Evolutionary conservation across 345 rosid genomes (phyloP), one percentile per base, ranked within the genome.

Genomic region (Bruguiera parviflora): DNA sequence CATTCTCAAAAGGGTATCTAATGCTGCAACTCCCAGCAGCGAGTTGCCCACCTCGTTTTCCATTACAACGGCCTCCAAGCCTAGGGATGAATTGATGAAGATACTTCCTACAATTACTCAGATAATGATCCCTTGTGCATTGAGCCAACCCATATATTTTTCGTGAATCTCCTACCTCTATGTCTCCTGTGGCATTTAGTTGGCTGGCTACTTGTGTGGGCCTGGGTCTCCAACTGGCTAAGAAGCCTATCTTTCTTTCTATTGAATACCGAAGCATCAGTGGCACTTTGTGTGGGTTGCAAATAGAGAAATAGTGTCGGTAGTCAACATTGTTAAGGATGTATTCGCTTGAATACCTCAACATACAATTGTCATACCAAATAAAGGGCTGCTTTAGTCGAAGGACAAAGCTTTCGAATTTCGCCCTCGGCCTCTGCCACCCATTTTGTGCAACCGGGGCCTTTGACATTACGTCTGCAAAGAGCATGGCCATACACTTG

Each of bases 301-400:
- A 53, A 3, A 19, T 6, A 53, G n/a, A 53, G 24, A 53, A 53
- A 2, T 19, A 15, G 81, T 77, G 79, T 27, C 32, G 7, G 53
- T 75, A 60, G 37, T 82, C 85, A 56, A 81, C 75, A 53, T 68
- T 68, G n/a, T 84, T 82, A 15, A 84, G 77, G 78, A 84, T 79
- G 29, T 61, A 49, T 5, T 43, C 19, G 49, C 82, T 60, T 0
- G 78, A 47, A 70, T 84, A 84, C 75, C 75, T 84, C 28, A 79
- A 65, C 37, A 75, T 64, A 27, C 84, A 84, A 46, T 79, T 5
- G 53, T 82, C 82, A 16, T 84, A 82, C 85, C 88, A 84, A 58
- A 82, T 84, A 58, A 84, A 84, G 52, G 0, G 85, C 79, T 47
- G 67, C 80, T 51, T 84, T 84, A 67, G 68, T 72, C 62, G 5